phyloP scores from a whole-genome alignment of 148 eudicot species.

The Silene latifolia region DNA sequence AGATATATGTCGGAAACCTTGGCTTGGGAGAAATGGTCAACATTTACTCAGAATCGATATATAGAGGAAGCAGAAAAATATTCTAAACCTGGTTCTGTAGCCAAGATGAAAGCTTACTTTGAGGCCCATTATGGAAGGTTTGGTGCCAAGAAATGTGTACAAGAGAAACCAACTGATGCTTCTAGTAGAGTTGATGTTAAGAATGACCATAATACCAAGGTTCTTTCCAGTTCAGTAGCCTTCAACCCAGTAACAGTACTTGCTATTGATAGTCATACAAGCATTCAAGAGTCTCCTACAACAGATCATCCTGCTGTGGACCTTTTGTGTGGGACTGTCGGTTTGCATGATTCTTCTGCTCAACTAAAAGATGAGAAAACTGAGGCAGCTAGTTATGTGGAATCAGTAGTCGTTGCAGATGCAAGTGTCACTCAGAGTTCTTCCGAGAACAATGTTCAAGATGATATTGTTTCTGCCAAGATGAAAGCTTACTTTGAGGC shows the following conservation, averaged over 20 bases:
- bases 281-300: slow-evolving; percentile 18
- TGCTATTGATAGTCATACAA: neutral
- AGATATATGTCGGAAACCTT: slow-evolving; percentile 68
- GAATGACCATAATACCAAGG: neutral
- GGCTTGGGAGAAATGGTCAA: slow-evolving; percentile 80
- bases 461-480: slow-evolving; percentile 31
- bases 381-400: slow-evolving; percentile 11
- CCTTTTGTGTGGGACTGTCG: neutral
- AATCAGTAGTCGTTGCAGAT: slow-evolving; percentile 3
- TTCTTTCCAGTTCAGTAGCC: neutral
- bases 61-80: slow-evolving; percentile 74
- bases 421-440: slow-evolving; percentile 20
- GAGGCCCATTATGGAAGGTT: slow-evolving; percentile 75
- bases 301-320: slow-evolving; percentile 19
- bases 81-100: slow-evolving; percentile 85
- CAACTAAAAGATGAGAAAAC: no score
- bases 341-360: neutral
- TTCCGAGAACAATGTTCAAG: neutral
- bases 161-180: slow-evolving; percentile 42
- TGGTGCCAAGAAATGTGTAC: slow-evolving; percentile 66
- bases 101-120: slow-evolving; percentile 81
- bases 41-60: slow-evolving; percentile 65
- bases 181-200: slow-evolving; percentile 13
- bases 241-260: neutral
- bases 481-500: slow-evolving; percentile 91